A percentile compares a stretch with the other conserved stretches of the same genome.
Conservation (phyloP, 2,329 filamentous ascomycete species). For the Calonectria naviculata region DNA sequence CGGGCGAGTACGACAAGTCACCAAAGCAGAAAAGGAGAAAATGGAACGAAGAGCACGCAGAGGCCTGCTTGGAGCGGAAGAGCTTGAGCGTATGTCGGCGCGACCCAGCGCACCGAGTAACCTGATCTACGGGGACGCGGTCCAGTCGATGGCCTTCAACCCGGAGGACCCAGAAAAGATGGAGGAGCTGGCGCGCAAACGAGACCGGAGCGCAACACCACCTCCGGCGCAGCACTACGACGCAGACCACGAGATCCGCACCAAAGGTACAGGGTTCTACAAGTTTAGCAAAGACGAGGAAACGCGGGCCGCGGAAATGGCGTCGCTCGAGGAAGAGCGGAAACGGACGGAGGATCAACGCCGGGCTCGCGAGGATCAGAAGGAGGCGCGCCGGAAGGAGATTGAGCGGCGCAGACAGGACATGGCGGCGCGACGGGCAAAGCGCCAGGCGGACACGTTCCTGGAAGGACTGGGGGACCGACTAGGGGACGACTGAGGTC, state of each 20-base stretch:
- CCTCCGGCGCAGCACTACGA: constrained; percentile 88
- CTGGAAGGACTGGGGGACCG: constrained; percentile 64
- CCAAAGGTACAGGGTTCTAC: constrained; percentile 92
- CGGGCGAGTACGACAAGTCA: constrained; percentile 82
- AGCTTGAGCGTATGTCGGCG: constrained; percentile 76
- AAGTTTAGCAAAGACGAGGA: constrained; percentile 84
- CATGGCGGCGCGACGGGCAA: constrained; percentile 70
- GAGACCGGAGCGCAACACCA: constrained; percentile 84
- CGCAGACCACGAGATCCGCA: constrained; percentile 83
- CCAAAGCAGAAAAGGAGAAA: constrained; percentile 73
- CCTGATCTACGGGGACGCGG: constrained; percentile 85
- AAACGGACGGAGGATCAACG: constrained; percentile 75
- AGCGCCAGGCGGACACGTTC: constrained; percentile 79
- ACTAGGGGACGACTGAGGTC: constrained; percentile 12
- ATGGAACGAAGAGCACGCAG: constrained; percentile 66
- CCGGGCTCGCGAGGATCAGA: constrained; percentile 64
- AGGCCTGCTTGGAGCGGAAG: constrained; percentile 64
- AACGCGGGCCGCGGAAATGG: constrained; percentile 77
- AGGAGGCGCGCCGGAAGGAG: constrained; percentile 67
- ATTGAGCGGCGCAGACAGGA: constrained; percentile 73
- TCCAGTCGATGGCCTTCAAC: constrained; percentile 87
- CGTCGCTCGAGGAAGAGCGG: constrained; percentile 74
- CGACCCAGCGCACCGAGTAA: constrained; percentile 73
- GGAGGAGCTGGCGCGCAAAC: constrained; percentile 80
- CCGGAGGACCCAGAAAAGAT: constrained; percentile 79